Percentiles rank a stretch among this genome's conserved stretches.
phyloP scores from a whole-genome alignment of 495 filamentous ascomycete species.

The Massariosphaeria phaeospora region DNA sequence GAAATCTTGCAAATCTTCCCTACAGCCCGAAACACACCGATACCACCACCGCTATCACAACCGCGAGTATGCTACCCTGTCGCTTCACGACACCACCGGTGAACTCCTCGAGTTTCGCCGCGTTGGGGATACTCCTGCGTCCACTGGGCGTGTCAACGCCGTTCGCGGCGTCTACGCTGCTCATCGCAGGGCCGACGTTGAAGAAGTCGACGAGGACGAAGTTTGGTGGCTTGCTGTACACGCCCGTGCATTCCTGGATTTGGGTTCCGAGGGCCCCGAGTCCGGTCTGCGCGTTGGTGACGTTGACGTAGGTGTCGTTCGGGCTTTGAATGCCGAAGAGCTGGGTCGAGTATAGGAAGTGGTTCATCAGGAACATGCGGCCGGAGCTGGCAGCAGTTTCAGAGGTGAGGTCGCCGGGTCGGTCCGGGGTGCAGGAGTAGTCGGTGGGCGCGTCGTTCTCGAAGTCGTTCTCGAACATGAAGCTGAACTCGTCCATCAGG shows the following conservation, averaged over 20 bases:
- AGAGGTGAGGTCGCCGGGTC: slow-evolving; percentile 32
- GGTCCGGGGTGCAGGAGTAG: slow-evolving; percentile 36
- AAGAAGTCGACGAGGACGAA: slow-evolving; percentile 40
- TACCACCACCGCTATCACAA: slow-evolving; percentile 22
- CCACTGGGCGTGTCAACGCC: slow-evolving; percentile 33
- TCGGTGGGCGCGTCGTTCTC: slow-evolving; percentile 31
- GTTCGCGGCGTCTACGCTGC: slow-evolving; percentile 37
- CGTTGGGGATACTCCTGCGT: slow-evolving; percentile 11
- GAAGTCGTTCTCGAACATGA: slow-evolving; percentile 42
- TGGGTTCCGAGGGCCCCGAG: slow-evolving; percentile 33
- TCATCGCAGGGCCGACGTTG: slow-evolving; percentile 39
- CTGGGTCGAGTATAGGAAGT: slow-evolving; percentile 35
- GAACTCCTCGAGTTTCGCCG: not conserved
- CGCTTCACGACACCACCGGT: not conserved
- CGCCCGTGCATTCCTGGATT: slow-evolving; percentile 25
- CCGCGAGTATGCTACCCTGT: slow-evolving; percentile 12
- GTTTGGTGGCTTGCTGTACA: slow-evolving; percentile 34
- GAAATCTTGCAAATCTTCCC: not conserved
- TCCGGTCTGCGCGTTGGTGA: slow-evolving; percentile 32
- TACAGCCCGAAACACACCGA: slow-evolving; percentile 20
- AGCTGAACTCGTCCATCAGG: slow-evolving; percentile 42
- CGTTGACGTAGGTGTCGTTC: slow-evolving; percentile 28
- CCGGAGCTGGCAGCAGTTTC: slow-evolving; percentile 25
- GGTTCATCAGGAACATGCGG: slow-evolving; percentile 42
- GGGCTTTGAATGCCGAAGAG: slow-evolving; percentile 36